Evolutionary conservation across 2,329 filamentous ascomycete genomes (phyloP), one percentile per base, ranked within the genome.

Genomic region (Incumbomyces delicatus): DNA sequence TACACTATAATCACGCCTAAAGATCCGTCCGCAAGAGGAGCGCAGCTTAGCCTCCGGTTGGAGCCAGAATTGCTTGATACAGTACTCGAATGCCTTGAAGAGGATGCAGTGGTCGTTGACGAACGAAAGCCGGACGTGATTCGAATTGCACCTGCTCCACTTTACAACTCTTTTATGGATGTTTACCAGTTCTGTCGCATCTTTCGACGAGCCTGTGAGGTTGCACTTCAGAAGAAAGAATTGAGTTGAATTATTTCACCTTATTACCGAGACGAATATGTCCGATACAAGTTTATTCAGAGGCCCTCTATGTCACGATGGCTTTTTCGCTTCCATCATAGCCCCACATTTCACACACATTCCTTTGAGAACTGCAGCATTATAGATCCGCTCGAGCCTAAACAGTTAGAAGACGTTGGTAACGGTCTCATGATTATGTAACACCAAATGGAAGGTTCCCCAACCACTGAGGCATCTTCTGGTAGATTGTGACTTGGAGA

Each of bases 41-140:
- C 85, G 1, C 88, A 95, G 65, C 66, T 95, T 30, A 92, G 86
- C 59, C 66, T 95, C 7, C 63, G 83, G 42, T 69, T 94, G 14
- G 67, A 74, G 14, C 72, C 77, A 1, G 86, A 83, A 0, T 59
- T 92, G 43, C 65, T 94, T 46, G 85, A 90, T n/a, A 61, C 61
- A 6, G 78, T 94, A 2, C 73, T 79, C 49, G 67, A 70, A 36
- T 73, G 72, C 22, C 63, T 95, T 22, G 78, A 85, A 55, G 73
- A 77, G 11, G 74, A 77, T 1, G 85, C 83, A 1, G 80, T 92
- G 2, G 76, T 94, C 1, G 80, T 85, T 32, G 88, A 95, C 61
- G 85, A 92, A 72, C 73, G 88, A 49, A 86, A 85, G 63, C 88
- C 89, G 1, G 81, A 89, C 60, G 88, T 95, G 13, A 81, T 95